phyloP scores from a whole-genome alignment of 352 stramenopile species.

The Pythium monospermum region DNA sequence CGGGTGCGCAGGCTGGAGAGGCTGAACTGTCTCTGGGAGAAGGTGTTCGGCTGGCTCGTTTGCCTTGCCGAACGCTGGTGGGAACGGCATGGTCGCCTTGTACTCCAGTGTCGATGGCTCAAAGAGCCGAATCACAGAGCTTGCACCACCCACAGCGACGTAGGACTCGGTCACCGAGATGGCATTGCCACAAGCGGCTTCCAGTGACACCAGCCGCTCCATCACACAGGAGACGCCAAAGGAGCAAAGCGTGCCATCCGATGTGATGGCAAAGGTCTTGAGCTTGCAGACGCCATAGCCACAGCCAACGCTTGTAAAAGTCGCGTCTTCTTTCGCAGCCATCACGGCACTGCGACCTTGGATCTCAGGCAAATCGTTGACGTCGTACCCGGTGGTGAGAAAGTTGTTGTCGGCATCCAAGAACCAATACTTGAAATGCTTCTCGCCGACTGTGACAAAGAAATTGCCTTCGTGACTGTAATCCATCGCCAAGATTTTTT shows the following conservation, averaged over 20 bases:
- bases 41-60: slow-evolving; percentile 15
- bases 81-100: slow-evolving; percentile 65
- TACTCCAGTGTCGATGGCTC: slow-evolving; percentile 72
- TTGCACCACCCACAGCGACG: slow-evolving; percentile 59
- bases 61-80: slow-evolving; percentile 54
- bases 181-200: slow-evolving; percentile 49
- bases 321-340: slow-evolving; percentile 53
- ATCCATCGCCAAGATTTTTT: slow-evolving; percentile 70
- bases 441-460: slow-evolving; percentile 80
- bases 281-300: slow-evolving; percentile 42
- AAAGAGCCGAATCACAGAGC: slow-evolving; percentile 65
- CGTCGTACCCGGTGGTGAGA: slow-evolving; percentile 40
- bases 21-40: slow-evolving; percentile 10
- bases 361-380: slow-evolving; percentile 60
- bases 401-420: slow-evolving; percentile 49
- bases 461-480: slow-evolving; percentile 67
- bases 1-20: slow-evolving; percentile 45
- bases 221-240: slow-evolving; percentile 71
- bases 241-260: slow-evolving; percentile 69
- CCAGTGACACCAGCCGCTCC: slow-evolving; percentile 70
- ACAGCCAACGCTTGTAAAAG: slow-evolving; percentile 66
- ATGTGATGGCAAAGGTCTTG: slow-evolving; percentile 72
- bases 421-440: slow-evolving; percentile 84
- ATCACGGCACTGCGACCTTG: slow-evolving; percentile 51
- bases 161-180: slow-evolving; percentile 76